Conservation (phyloP, 148 eudicot species). For the Fagopyrum homotropicum region DNA sequence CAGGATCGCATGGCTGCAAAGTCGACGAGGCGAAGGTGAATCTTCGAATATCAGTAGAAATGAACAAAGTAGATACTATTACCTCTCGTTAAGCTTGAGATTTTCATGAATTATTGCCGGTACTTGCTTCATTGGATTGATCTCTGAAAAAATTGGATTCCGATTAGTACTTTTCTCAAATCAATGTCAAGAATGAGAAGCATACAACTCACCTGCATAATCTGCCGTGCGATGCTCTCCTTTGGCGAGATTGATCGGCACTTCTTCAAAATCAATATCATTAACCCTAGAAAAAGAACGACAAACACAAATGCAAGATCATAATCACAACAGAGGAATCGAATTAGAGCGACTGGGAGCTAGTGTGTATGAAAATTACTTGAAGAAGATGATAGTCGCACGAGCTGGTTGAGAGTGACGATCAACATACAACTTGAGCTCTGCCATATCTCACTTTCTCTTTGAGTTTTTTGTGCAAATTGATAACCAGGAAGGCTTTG, state of each 20-base stretch:
- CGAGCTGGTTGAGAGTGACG: conserved; percentile 79
- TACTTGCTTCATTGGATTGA: conserved; percentile 33
- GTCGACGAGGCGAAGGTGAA: too few relatives aligned
- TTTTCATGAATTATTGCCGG: conserved; percentile 38
- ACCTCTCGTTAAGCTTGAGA: conserved; percentile 41
- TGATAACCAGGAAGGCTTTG: too few relatives aligned
- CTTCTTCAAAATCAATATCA: conserved; percentile 41
- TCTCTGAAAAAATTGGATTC: conserved; percentile 17
- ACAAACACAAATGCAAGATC: neutral
- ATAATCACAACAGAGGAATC: neutral
- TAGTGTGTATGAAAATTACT: conserved; percentile 21
- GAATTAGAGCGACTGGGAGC: neutral
- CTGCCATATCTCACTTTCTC: conserved; percentile 24
- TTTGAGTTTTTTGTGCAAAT: neutral
- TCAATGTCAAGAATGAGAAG: too few relatives aligned
- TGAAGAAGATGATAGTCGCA: conserved; percentile 69
- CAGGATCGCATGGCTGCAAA: conserved; percentile 27
- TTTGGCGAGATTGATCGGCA: conserved; percentile 24
- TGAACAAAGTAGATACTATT: neutral
- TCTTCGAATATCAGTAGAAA: neutral
- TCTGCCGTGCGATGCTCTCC: conserved; percentile 28
- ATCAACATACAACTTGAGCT: conserved; percentile 55
- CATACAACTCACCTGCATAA: conserved; percentile 16
- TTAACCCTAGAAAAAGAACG: conserved; percentile 20
- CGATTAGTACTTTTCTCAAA: neutral